A percentile compares a stretch with the other conserved stretches of the same genome.
phyloP scores from a whole-genome alignment of 495 filamentous ascomycete species.

The Jackrogersella minutella region DNA sequence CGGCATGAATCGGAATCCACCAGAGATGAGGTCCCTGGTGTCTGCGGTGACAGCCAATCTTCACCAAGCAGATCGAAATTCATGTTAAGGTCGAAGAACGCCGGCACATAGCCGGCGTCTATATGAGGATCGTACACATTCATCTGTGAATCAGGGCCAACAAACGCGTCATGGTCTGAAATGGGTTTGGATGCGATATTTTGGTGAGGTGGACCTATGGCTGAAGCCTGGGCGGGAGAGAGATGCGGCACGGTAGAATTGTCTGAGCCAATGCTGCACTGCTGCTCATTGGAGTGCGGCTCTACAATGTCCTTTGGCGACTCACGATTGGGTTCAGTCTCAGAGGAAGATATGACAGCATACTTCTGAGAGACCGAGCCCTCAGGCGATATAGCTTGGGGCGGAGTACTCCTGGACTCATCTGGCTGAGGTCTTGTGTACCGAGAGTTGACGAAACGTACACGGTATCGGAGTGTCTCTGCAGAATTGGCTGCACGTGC shows the following conservation, averaged over 20 bases:
- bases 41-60: constrained; percentile 21
- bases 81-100: constrained; percentile 33
- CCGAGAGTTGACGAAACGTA: constrained; percentile 30
- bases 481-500: constrained; percentile 9
- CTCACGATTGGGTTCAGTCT: not conserved
- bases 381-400: not conserved
- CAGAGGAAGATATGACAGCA: not conserved
- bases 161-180: not conserved
- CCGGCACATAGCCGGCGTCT: constrained; percentile 16
- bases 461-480: constrained; percentile 25
- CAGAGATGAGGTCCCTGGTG: constrained; percentile 4
- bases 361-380: not conserved
- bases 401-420: constrained; percentile 7
- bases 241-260: not conserved
- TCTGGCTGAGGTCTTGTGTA: constrained; percentile 22
- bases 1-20: constrained; percentile 8
- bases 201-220: constrained; percentile 7
- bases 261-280: not conserved
- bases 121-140: constrained; percentile 9
- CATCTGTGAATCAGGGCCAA: constrained; percentile 6
- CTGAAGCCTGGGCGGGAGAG: constrained; percentile 7
- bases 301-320: constrained; percentile 6
- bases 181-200: constrained; percentile 3
- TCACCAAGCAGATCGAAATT: constrained; percentile 24
- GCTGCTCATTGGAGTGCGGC: not conserved